These are phyloP conservation scores for Zizania latifolia DNA, from an alignment of 176 grass and related monocot species.

Conservation along the genomic window DNA sequence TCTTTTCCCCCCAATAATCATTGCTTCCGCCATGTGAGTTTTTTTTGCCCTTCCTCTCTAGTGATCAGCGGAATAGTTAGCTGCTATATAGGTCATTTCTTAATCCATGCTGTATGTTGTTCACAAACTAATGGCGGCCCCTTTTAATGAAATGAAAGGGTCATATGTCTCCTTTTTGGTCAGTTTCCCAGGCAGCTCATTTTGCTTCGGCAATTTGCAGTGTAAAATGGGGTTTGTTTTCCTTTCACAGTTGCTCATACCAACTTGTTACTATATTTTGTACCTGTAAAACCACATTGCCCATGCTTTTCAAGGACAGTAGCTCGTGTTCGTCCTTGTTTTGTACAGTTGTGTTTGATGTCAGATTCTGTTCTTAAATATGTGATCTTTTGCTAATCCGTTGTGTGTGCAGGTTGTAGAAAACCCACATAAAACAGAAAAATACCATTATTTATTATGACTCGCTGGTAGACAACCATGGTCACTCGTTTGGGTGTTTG, in stretches of 20 bases:
- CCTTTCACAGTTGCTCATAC: neutral
- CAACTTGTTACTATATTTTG: neutral
- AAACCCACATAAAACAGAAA: too few relatives aligned
- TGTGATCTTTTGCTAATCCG: too few relatives aligned
- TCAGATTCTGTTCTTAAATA: too few relatives aligned
- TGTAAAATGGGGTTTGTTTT: neutral
- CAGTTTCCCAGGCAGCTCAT: neutral
- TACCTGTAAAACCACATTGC: neutral
- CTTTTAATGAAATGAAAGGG: conserved; percentile 14
- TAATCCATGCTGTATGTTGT: neutral
- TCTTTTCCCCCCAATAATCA: conserved; percentile 52
- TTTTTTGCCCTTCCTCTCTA: conserved; percentile 3
- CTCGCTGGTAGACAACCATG: too few relatives aligned
- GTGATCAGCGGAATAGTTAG: neutral
- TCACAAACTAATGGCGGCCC: neutral
- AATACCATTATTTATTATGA: too few relatives aligned
- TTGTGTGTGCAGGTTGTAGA: too few relatives aligned
- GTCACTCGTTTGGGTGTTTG: too few relatives aligned
- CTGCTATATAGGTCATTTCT: neutral
- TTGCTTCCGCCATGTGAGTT: conserved; percentile 38
- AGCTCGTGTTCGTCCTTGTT: neutral
- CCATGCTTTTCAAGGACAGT: neutral
- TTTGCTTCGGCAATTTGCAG: neutral
- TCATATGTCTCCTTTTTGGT: neutral
- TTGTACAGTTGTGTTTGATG: too few relatives aligned